Conservation (phyloP, 106 monocot species). For the Acorus calamus region DNA sequence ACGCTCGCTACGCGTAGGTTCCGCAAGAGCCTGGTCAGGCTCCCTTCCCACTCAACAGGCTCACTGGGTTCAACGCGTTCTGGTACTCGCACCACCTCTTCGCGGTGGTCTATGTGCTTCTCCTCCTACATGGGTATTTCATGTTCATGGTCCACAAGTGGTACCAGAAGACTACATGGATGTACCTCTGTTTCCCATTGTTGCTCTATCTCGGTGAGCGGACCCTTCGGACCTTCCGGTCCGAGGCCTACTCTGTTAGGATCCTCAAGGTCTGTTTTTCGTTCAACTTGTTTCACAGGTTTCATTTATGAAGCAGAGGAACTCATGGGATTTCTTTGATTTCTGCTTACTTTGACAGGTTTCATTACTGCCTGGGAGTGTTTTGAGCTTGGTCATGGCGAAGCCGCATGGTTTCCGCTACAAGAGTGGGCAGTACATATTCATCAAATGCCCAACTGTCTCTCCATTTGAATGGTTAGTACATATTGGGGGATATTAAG, state of each 20-base stretch:
- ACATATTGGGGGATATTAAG: too few species aligned
- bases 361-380: constrained; percentile 64
- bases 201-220: constrained; percentile 63
- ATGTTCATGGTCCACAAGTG: constrained; percentile 61
- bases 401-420: constrained; percentile 78
- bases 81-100: constrained; percentile 92
- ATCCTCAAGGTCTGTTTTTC: constrained; percentile 53
- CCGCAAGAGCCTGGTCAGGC: constrained; percentile 44
- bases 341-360: constrained; percentile 27
- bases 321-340: neutral
- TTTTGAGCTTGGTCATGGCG: constrained; percentile 61
- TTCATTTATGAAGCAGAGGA: too few species aligned
- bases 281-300: too few species aligned
- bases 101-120: constrained; percentile 57
- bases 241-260: constrained; percentile 51
- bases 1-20: constrained; percentile 68
- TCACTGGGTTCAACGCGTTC: constrained; percentile 84
- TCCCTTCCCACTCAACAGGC: constrained; percentile 54
- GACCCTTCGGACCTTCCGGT: constrained; percentile 45
- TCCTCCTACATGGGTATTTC: constrained; percentile 68
- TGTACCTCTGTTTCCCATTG: constrained; percentile 68
- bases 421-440: constrained; percentile 79
- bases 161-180: constrained; percentile 82
- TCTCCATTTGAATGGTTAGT: constrained; percentile 88
- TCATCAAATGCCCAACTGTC: constrained; percentile 67